These are phyloP conservation scores for Ogataea saltuana DNA, from an alignment of 805 yeast genomes.

Conservation along the genomic window DNA sequence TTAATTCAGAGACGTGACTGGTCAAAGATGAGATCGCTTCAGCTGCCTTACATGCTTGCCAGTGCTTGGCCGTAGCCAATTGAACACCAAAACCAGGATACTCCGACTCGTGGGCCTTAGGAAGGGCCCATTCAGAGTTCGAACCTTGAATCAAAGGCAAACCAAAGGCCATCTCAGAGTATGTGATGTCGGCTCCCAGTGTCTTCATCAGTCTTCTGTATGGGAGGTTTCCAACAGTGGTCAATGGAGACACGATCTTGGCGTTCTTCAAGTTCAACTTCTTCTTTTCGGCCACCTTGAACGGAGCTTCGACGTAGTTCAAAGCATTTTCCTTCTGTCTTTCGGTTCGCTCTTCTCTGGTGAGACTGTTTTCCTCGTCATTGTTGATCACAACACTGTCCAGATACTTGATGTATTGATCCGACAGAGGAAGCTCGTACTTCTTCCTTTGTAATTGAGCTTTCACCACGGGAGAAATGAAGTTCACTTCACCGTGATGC, in stretches of 20 bases:
- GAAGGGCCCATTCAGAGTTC: slow-evolving; percentile 96
- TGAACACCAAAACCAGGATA: slow-evolving; percentile 91
- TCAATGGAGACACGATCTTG: slow-evolving; percentile 90
- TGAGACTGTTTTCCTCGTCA: slow-evolving; percentile 37
- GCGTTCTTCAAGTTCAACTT: slow-evolving; percentile 64
- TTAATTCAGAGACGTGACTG: slow-evolving; percentile 72
- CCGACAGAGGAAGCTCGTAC: slow-evolving; percentile 58
- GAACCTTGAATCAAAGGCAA: slow-evolving; percentile 86
- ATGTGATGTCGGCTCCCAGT: slow-evolving; percentile 90
- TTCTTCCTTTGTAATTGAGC: slow-evolving; percentile 58
- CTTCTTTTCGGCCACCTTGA: slow-evolving; percentile 81
- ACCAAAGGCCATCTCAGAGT: slow-evolving; percentile 91
- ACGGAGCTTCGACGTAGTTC: slow-evolving; percentile 73
- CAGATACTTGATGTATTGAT: slow-evolving; percentile 58
- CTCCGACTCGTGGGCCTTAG: slow-evolving; percentile 83
- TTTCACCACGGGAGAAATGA: slow-evolving; percentile 49
- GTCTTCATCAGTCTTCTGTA: slow-evolving; percentile 89
- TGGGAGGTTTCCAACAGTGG: slow-evolving; percentile 97
- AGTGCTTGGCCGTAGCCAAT: slow-evolving; percentile 85
- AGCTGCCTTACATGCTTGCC: slow-evolving; percentile 94
- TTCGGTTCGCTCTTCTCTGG: slow-evolving; percentile 33
- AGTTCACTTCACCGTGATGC: slow-evolving; percentile 59
- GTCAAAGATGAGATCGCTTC: slow-evolving; percentile 67
- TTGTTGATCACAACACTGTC: slow-evolving; percentile 55
- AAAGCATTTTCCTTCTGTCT: slow-evolving; percentile 39